Evolutionary conservation across 1,284 basidiomycete genomes (phyloP), one percentile per base, ranked within the genome.

Genomic region (Neonothopanus nambi): DNA sequence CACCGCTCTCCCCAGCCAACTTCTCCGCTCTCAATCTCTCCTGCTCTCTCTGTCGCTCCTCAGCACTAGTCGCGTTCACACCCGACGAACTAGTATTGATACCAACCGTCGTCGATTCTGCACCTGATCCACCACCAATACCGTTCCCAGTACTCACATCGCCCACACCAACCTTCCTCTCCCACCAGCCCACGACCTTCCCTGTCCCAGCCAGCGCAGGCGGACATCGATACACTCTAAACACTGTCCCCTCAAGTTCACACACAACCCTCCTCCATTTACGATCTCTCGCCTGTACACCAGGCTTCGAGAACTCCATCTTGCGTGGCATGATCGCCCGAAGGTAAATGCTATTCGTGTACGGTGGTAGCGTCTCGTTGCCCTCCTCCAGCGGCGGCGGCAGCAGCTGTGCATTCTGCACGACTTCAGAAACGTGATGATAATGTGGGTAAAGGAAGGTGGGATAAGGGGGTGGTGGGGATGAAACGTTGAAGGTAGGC

Each of bases 261-360:
- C 94, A 92, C 64, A 96, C 82, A 56, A 89, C 84, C 48, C 91
- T 79, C 60, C 89, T 84, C 96, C 96, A 99, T 64, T 92, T 92
- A 35, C 97, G 80, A 65, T 98, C 94, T 65, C 80, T 84, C 15
- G 95, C 87, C 67, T 96, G 93, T 3, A 93, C 77, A 8, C 93
- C 93, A 0, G 95, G 93, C 13, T 81, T 74, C 1, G 72, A 76
- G 67, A 99, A 98, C 76, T 99, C 96, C 87, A 96, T 85, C 79
- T 99, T 99, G 48, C 93, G 84, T 4, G 91, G 89, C 74, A 99
- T 81, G 57, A 89, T 82, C 2, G 90, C 93, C 47, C 86, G 81
- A 60, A 99, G 84, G 67, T 93, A 89, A 13, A 98, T 84, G 41
- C 75, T 66, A 71, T 97, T 98, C 60, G 78, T 82, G 70, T 99